phyloP scores from a whole-genome alignment of 805 yeast genomes.

The Candida takata region DNA sequence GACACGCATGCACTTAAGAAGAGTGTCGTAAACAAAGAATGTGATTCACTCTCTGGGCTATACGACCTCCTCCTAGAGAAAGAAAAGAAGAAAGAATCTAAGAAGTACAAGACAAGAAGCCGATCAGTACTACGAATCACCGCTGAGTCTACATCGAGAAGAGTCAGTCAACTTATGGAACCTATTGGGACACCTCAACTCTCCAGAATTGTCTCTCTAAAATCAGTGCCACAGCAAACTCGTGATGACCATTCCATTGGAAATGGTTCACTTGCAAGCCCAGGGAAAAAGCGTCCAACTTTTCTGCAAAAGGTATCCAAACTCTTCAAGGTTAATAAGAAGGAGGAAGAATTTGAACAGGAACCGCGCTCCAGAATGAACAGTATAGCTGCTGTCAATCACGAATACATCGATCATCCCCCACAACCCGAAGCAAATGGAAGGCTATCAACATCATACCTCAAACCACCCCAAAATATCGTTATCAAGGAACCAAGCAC shows the following conservation, averaged over 20 bases:
- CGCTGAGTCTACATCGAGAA: conserved; percentile 22
- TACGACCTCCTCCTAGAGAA: conserved; percentile 62
- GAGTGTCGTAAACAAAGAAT: conserved; percentile 49
- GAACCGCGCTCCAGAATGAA: neutral
- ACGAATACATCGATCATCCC: neutral
- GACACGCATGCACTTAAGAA: conserved; percentile 53
- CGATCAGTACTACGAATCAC: conserved; percentile 26
- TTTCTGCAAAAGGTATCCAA: conserved; percentile 28
- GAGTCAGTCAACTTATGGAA: conserved; percentile 24
- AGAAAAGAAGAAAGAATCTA: conserved; percentile 27
- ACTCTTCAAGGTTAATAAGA: conserved; percentile 25
- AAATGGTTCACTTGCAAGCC: conserved; percentile 10
- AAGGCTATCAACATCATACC: neutral
- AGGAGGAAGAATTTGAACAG: conserved; percentile 5
- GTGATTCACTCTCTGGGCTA: conserved; percentile 68
- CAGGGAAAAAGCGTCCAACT: conserved; percentile 24
- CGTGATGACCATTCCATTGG: conserved; percentile 2
- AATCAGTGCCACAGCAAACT: neutral
- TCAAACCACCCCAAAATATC: conserved; percentile 10
- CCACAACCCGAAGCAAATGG: neutral
- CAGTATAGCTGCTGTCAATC: neutral
- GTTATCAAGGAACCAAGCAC: conserved; percentile 26
- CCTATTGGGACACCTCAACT: conserved; percentile 20
- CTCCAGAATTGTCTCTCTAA: conserved; percentile 23
- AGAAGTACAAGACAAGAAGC: conserved; percentile 28